Evolutionary conservation across 805 yeast genomes (phyloP).

Genomic region (Candida germanica): DNA sequence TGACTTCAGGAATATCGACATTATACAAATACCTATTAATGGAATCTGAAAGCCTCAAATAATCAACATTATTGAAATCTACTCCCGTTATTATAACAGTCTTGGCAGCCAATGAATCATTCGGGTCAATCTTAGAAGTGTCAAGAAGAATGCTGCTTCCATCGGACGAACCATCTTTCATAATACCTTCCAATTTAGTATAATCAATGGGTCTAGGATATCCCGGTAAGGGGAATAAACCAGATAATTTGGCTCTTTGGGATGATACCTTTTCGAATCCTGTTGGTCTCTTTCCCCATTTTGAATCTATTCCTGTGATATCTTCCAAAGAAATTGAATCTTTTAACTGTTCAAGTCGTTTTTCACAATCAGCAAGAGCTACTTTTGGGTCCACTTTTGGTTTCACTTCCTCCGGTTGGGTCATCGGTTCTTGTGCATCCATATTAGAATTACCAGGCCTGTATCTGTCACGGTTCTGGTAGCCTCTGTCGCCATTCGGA

Average conservation of each 20-base stretch:
- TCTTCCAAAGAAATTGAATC: constrained; percentile 48
- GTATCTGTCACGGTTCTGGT: constrained; percentile 7
- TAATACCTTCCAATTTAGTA: constrained; percentile 38
- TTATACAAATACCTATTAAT: constrained; percentile 45
- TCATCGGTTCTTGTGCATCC: too few species aligned
- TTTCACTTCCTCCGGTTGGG: not conserved
- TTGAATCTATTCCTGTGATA: constrained; percentile 47
- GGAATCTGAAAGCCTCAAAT: constrained; percentile 40
- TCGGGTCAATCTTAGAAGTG: constrained; percentile 36
- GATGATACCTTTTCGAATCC: constrained; percentile 75
- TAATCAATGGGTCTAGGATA: constrained; percentile 46
- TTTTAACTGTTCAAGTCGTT: constrained; percentile 29
- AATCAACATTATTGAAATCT: constrained; percentile 31
- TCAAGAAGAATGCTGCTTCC: constrained; percentile 31
- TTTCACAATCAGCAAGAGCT: constrained; percentile 20
- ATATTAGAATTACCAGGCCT: not conserved
- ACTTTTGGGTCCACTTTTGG: constrained; percentile 2
- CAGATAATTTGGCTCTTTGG: constrained; percentile 73
- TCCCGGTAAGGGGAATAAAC: constrained; percentile 76
- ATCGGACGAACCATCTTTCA: constrained; percentile 30
- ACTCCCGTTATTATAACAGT: constrained; percentile 28
- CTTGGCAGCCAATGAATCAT: constrained; percentile 33
- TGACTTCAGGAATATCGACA: constrained; percentile 38
- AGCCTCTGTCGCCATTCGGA: constrained; percentile 9
- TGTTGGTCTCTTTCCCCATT: constrained; percentile 71